Percentiles rank a stretch among this genome's conserved stretches.
Evolutionary conservation across 2,329 filamentous ascomycete genomes (phyloP).

Genomic region (Neonectria magnoliae): DNA sequence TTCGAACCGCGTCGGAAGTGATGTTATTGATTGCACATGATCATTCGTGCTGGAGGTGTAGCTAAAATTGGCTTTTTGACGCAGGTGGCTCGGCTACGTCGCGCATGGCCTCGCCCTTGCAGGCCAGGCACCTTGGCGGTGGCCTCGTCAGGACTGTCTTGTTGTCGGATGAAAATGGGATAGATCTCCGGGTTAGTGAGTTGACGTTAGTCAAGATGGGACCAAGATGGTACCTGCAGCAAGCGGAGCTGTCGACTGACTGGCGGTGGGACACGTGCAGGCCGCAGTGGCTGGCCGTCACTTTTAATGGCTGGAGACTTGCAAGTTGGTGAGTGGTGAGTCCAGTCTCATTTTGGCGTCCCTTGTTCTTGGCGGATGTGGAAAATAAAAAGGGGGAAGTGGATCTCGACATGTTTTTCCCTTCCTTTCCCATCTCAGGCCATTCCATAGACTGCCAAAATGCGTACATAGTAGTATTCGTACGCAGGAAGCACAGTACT

Average conservation of each 20-base stretch:
- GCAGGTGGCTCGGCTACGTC: not conserved
- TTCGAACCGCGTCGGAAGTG: slow-evolving; percentile 12
- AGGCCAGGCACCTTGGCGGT: slow-evolving; percentile 1
- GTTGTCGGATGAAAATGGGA: slow-evolving; percentile 18
- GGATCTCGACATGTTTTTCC: slow-evolving; percentile 13
- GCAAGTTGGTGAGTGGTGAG: not conserved
- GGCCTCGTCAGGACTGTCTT: slow-evolving; percentile 7
- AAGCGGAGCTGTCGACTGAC: slow-evolving; percentile 28
- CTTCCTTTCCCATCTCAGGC: slow-evolving; percentile 19
- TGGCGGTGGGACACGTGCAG: slow-evolving; percentile 31
- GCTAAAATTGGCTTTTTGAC: slow-evolving; percentile 3
- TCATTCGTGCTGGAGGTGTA: not conserved
- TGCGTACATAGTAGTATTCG: too few species aligned
- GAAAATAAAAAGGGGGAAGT: slow-evolving; percentile 4
- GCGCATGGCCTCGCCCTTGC: not conserved
- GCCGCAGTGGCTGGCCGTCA: not conserved
- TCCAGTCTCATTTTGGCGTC: not conserved
- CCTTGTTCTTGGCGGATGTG: not conserved
- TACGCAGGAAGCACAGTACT: not conserved
- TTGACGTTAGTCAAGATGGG: slow-evolving; percentile 28
- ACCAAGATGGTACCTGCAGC: slow-evolving; percentile 42
- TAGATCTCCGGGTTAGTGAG: slow-evolving; percentile 32
- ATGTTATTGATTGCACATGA: not conserved
- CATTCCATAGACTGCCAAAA: slow-evolving; percentile 17
- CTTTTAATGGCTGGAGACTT: slow-evolving; percentile 11